Percentiles rank a stretch among this genome's conserved stretches.
Conservation (phyloP, 768 basidiomycete genomes). For the Russula olivacea region DNA sequence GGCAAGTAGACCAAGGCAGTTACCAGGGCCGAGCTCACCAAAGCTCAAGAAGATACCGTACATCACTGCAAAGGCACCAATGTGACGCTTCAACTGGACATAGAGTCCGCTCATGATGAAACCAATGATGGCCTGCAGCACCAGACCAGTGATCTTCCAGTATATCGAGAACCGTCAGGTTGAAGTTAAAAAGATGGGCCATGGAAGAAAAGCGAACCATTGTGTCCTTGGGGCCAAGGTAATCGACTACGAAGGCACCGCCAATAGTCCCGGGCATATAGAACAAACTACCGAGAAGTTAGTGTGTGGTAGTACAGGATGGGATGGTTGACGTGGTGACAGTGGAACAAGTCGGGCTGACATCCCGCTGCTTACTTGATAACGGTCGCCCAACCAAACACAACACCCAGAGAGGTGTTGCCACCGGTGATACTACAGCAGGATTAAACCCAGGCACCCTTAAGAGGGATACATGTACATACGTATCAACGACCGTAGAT, state of each 20-base stretch:
- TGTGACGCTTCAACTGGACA: conserved; percentile 48
- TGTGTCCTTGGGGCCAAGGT: conserved; percentile 66
- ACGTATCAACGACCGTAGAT: conserved; percentile 67
- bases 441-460: not conserved
- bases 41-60: conserved; percentile 90
- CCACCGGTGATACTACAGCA: conserved; percentile 51
- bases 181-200: conserved; percentile 2
- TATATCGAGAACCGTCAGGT: conserved; percentile 3
- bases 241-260: conserved; percentile 73
- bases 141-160: conserved; percentile 67
- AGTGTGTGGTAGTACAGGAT: conserved; percentile 36
- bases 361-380: conserved; percentile 53
- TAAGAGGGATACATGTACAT: conserved; percentile 19
- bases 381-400: conserved; percentile 82
- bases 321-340: too few relatives aligned
- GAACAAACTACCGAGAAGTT: conserved; percentile 40
- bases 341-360: too few relatives aligned
- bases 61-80: conserved; percentile 77
- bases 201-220: conserved; percentile 43
- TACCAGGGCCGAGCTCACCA: conserved; percentile 87
- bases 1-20: conserved; percentile 80
- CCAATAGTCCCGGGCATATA: conserved; percentile 67
- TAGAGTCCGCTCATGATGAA: conserved; percentile 91
- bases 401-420: conserved; percentile 44
- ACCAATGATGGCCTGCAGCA: conserved; percentile 66